A percentile compares a stretch with the other conserved stretches of the same genome.
These are phyloP conservation scores for Aspergillus fumigatiaffinis DNA, from an alignment of 2,329 filamentous ascomycete species.

Conservation along the genomic window DNA sequence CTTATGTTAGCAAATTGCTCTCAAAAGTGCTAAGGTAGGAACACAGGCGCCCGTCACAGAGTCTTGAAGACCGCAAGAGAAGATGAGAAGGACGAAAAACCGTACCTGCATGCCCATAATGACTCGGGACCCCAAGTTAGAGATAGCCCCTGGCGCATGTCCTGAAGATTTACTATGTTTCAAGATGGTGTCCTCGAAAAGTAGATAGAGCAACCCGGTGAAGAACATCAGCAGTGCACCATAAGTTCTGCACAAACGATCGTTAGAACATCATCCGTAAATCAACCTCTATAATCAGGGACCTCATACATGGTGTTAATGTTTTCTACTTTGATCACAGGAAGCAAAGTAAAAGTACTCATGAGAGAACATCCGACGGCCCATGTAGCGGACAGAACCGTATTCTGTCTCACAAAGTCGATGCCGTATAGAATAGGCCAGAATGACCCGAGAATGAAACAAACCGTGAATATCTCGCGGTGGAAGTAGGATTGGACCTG, in stretches of 20 bases:
- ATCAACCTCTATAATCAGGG: not conserved
- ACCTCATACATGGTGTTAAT: slow-evolving; percentile 64
- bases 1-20: not conserved
- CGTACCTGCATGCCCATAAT: slow-evolving; percentile 46
- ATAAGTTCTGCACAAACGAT: slow-evolving; percentile 51
- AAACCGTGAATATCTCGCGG: slow-evolving; percentile 76
- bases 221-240: slow-evolving; percentile 75
- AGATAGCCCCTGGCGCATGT: slow-evolving; percentile 12
- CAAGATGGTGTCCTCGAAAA: slow-evolving; percentile 67
- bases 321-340: slow-evolving; percentile 80
- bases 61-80: not conserved
- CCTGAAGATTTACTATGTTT: slow-evolving; percentile 35
- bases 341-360: slow-evolving; percentile 86
- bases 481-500: slow-evolving; percentile 90
- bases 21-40: not conserved
- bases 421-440: slow-evolving; percentile 76
- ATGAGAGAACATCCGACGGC: slow-evolving; percentile 71
- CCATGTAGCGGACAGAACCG: slow-evolving; percentile 66
- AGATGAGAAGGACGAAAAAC: not conserved
- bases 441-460: slow-evolving; percentile 70
- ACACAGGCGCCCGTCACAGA: not conserved
- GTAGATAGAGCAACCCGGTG: slow-evolving; percentile 72
- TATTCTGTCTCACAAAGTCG: slow-evolving; percentile 66
- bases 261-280: slow-evolving; percentile 3
- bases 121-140: slow-evolving; percentile 34